Conservation (phyloP, 2,329 filamentous ascomycete genomes). For the Penicillium corylophilum region DNA sequence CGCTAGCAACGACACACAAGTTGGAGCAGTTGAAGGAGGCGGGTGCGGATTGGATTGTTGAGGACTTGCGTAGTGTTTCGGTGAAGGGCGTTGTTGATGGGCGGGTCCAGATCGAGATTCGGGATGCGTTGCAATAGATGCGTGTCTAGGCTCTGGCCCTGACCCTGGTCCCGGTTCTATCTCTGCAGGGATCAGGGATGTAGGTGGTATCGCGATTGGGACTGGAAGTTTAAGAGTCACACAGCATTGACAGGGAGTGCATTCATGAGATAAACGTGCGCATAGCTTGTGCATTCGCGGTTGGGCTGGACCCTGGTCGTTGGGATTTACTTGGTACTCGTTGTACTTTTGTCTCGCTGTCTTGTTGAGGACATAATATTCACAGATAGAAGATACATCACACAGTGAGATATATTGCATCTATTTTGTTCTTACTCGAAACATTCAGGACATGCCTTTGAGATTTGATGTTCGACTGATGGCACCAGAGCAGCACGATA, state of each 20-base stretch:
- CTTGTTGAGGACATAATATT: neutral
- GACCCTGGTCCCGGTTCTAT: too few species aligned
- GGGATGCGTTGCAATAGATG: constrained; percentile 51
- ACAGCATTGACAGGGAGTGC: constrained; percentile 6
- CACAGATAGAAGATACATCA: neutral
- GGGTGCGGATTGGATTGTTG: constrained; percentile 84
- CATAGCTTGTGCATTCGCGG: constrained; percentile 3
- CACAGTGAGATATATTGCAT: too few species aligned
- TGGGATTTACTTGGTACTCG: neutral
- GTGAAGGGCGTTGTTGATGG: constrained; percentile 58
- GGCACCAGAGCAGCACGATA: neutral
- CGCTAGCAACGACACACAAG: constrained; percentile 80
- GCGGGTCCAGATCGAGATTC: constrained; percentile 67
- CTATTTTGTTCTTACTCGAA: neutral
- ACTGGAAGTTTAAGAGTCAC: constrained; percentile 1
- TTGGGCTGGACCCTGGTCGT: neutral
- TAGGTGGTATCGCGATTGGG: neutral
- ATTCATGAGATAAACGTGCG: constrained; percentile 10
- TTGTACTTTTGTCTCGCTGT: neutral
- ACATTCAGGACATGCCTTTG: too few species aligned
- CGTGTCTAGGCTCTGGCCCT: neutral
- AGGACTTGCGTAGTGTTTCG: constrained; percentile 72
- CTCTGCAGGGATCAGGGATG: constrained; percentile 35
- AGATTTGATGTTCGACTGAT: neutral
- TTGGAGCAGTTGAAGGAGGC: constrained; percentile 69